A percentile compares a stretch with the other conserved stretches of the same genome.
phyloP scores from a whole-genome alignment of 768 basidiomycete genomes.

The Tricholoma matsutake region DNA sequence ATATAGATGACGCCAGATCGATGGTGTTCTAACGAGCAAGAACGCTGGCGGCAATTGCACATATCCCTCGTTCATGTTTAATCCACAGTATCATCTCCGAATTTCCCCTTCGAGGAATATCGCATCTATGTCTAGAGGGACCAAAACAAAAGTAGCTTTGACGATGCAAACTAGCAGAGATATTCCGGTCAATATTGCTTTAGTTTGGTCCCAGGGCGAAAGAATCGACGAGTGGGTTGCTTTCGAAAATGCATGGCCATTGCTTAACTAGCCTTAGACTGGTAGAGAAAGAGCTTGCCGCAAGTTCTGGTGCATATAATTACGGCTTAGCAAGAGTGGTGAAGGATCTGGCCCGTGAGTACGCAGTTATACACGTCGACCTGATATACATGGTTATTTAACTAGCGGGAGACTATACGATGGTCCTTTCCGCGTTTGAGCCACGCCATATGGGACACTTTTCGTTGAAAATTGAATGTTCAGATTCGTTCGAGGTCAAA shows the following conservation, averaged over 20 bases:
- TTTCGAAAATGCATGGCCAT: neutral
- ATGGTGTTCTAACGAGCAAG: constrained; percentile 59
- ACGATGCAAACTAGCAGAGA: constrained; percentile 57
- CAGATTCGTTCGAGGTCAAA: constrained; percentile 55
- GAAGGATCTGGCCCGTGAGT: constrained; percentile 54
- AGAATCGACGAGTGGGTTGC: constrained; percentile 71
- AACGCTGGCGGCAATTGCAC: constrained; percentile 85
- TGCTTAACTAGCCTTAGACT: constrained; percentile 32
- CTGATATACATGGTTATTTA: constrained; percentile 1
- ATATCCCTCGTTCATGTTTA: constrained; percentile 79
- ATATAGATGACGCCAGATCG: constrained; percentile 38
- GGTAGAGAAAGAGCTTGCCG: constrained; percentile 64
- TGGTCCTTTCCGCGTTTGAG: constrained; percentile 85
- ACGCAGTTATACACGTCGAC: neutral
- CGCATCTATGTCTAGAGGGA: constrained; percentile 5
- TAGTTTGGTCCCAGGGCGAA: constrained; percentile 73
- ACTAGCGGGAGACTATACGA: constrained; percentile 73
- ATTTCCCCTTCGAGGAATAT: constrained; percentile 39
- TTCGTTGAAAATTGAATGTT: constrained; percentile 60
- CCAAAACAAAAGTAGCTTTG: constrained; percentile 42
- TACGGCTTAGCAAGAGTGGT: constrained; percentile 66
- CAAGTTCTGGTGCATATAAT: constrained; percentile 77
- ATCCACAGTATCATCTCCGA: constrained; percentile 81
- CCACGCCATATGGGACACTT: constrained; percentile 66
- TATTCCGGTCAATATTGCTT: constrained; percentile 67